These are phyloP conservation scores for Jaapia argillacea DNA, from an alignment of 768 basidiomycete genomes.

Conservation along the genomic window DNA sequence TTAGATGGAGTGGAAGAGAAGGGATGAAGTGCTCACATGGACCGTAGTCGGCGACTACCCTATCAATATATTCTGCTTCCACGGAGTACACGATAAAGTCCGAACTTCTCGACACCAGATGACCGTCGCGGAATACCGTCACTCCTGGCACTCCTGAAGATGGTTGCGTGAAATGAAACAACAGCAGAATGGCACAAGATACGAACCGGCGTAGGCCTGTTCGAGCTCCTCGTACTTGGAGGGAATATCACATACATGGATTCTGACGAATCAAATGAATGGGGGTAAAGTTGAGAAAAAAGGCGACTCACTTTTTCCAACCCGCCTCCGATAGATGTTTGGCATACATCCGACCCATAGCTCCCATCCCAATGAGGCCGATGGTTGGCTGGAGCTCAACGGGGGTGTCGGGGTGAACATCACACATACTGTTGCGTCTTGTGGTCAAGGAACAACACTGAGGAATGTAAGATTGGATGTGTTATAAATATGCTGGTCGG, in stretches of 20 bases:
- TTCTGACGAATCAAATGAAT: conserved; percentile 32
- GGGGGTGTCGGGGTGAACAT: conserved; percentile 16
- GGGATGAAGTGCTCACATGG: conserved; percentile 54
- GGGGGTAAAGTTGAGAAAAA: conserved; percentile 6
- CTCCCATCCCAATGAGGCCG: conserved; percentile 94
- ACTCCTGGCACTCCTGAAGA: conserved; percentile 47
- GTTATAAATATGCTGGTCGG: too few relatives aligned
- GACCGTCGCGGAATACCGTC: conserved; percentile 66
- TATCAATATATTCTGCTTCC: conserved; percentile 79
- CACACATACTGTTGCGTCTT: neutral
- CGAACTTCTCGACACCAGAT: conserved; percentile 77
- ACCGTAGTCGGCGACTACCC: conserved; percentile 81
- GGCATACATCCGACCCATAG: conserved; percentile 96
- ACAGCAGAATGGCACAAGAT: neutral
- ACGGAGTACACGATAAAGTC: conserved; percentile 96
- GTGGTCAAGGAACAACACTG: neutral
- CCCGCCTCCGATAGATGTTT: conserved; percentile 66
- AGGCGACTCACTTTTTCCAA: conserved; percentile 60
- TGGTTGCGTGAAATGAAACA: too few relatives aligned
- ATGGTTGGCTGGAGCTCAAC: conserved; percentile 59
- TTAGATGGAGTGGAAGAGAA: neutral
- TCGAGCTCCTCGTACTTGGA: conserved; percentile 57
- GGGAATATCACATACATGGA: conserved; percentile 83
- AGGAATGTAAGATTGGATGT: neutral
- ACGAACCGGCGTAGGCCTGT: conserved; percentile 47